phyloP scores from a whole-genome alignment of 345 rosid genomes.

The Arabis hirsuta region DNA sequence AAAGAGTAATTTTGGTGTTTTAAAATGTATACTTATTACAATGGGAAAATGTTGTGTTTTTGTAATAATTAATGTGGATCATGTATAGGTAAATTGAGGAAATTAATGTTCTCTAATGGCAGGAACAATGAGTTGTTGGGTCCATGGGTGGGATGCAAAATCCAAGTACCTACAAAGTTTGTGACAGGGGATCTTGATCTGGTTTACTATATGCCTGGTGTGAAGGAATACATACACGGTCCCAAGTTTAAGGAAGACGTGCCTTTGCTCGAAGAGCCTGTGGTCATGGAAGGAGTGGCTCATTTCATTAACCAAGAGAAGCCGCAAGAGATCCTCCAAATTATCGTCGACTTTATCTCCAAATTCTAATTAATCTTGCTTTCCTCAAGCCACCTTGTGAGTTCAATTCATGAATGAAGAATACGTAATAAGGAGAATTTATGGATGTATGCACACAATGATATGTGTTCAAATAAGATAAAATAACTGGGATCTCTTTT shows the following conservation, averaged over 20 bases:
- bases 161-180: constrained; percentile 39
- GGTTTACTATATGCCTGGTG: constrained; percentile 31
- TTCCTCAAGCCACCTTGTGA: neutral
- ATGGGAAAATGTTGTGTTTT: too few species aligned
- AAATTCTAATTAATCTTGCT: constrained; percentile 32
- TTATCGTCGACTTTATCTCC: constrained; percentile 37
- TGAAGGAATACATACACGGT: constrained; percentile 40
- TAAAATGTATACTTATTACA: too few species aligned
- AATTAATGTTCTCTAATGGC: neutral
- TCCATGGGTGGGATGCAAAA: constrained; percentile 40
- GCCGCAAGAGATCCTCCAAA: constrained; percentile 36
- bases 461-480: neutral
- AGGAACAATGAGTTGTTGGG: constrained; percentile 40
- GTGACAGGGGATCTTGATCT: constrained; percentile 28
- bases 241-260: constrained; percentile 39
- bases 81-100: too few species aligned
- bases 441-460: neutral
- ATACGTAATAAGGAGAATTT: neutral
- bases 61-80: too few species aligned
- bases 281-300: constrained; percentile 41
- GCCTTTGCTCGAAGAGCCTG: constrained; percentile 40
- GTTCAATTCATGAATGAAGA: neutral
- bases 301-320: constrained; percentile 43
- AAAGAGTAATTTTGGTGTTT: too few species aligned
- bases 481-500: neutral